Evolutionary conservation across 345 rosid species (phyloP).

Genomic region (Orychophragmus violaceus): DNA sequence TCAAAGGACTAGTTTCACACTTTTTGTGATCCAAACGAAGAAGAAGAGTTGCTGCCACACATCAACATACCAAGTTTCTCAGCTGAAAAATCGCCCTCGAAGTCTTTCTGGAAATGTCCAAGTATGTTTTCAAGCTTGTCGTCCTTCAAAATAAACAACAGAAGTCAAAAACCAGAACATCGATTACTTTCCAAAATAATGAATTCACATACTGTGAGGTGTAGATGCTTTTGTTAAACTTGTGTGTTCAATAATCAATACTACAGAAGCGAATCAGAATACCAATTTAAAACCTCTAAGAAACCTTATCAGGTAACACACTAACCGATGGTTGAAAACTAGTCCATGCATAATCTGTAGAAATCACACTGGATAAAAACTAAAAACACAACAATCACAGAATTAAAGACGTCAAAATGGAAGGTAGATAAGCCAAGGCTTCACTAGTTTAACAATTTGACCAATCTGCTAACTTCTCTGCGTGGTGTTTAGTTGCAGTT

Average conservation of each 20-base stretch:
- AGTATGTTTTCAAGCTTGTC: constrained; percentile 84
- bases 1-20: constrained; percentile 27
- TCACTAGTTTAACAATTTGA: neutral
- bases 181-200: neutral
- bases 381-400: neutral
- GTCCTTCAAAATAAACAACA: constrained; percentile 49
- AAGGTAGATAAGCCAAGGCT: neutral
- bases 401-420: neutral
- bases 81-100: constrained; percentile 92
- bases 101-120: constrained; percentile 94
- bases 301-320: neutral
- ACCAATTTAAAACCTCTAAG: neutral
- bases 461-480: no score
- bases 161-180: neutral
- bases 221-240: neutral
- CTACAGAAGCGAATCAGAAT: neutral
- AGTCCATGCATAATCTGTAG: neutral
- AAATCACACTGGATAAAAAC: neutral
- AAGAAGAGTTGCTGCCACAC: constrained; percentile 28
- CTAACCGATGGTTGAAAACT: constrained; percentile 16
- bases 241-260: neutral
- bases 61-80: constrained; percentile 85
- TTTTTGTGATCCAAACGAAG: constrained; percentile 20
- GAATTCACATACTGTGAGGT: neutral
- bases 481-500: no score